These are phyloP conservation scores for Saxophila tyrrhenica DNA, from an alignment of 495 filamentous ascomycete species.

Conservation along the genomic window DNA sequence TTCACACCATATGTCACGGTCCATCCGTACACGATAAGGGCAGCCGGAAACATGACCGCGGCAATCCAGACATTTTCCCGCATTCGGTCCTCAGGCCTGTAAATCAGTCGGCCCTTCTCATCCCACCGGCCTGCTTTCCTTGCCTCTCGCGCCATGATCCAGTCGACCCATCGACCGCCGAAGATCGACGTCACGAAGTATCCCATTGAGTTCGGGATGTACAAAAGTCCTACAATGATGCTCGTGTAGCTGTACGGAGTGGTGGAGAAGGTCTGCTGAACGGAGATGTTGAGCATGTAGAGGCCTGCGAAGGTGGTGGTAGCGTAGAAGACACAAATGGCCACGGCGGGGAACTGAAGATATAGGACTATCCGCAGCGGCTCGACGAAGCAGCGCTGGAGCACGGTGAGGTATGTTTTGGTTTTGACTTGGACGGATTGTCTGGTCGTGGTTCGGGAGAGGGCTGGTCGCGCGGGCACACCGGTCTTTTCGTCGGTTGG, in stretches of 20 bases:
- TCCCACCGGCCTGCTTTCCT: conserved; percentile 59
- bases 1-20: conserved; percentile 41
- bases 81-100: conserved; percentile 80
- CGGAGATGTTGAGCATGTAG: conserved; percentile 77
- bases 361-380: conserved; percentile 69
- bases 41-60: conserved; percentile 46
- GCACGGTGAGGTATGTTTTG: conserved; percentile 37
- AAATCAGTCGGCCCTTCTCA: conserved; percentile 54
- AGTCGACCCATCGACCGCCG: conserved; percentile 80
- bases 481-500: conserved; percentile 22
- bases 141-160: conserved; percentile 79
- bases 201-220: conserved; percentile 70
- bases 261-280: conserved; percentile 62
- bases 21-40: conserved; percentile 61
- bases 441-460: conserved; percentile 51
- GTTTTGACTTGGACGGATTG: conserved; percentile 49
- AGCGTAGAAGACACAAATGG: conserved; percentile 71
- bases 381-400: conserved; percentile 64
- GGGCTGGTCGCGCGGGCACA: conserved; percentile 18
- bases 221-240: conserved; percentile 67
- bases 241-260: conserved; percentile 65
- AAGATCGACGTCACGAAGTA: conserved; percentile 62
- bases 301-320: conserved; percentile 71
- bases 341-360: conserved; percentile 68
- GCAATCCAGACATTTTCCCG: conserved; percentile 80